phyloP scores from a whole-genome alignment of 2,329 filamentous ascomycete genomes.

The Arthrocladium fulminans region DNA sequence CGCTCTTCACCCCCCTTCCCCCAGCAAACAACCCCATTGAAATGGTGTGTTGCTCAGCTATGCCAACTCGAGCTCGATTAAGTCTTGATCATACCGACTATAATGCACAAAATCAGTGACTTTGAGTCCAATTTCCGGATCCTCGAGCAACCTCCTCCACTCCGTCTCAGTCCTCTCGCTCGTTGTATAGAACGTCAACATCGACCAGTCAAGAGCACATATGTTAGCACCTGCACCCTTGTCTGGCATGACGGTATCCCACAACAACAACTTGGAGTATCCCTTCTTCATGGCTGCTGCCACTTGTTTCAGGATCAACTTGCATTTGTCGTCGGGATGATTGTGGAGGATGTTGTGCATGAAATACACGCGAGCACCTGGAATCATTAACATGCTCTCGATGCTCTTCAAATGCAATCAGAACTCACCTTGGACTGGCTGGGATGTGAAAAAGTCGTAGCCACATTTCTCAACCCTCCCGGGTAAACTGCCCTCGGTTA shows the following conservation, averaged over 20 bases:
- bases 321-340: slow-evolving; percentile 32
- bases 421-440: slow-evolving; percentile 21
- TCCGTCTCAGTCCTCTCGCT: slow-evolving; percentile 34
- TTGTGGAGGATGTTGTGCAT: slow-evolving; percentile 38
- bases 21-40: not conserved
- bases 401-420: not conserved
- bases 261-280: slow-evolving; percentile 37
- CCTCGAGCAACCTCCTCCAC: slow-evolving; percentile 28
- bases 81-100: slow-evolving; percentile 7
- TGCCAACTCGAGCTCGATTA: slow-evolving; percentile 2
- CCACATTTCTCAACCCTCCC: slow-evolving; percentile 13
- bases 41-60: not conserved
- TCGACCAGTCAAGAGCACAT: slow-evolving; percentile 33
- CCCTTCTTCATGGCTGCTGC: slow-evolving; percentile 32
- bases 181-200: slow-evolving; percentile 32
- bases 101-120: slow-evolving; percentile 28
- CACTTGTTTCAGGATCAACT: slow-evolving; percentile 27
- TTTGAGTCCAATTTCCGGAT: slow-evolving; percentile 26
- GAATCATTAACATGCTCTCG: not conserved
- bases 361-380: slow-evolving; percentile 34
- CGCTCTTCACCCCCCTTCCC: not conserved
- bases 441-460: slow-evolving; percentile 22
- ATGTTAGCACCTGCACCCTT: slow-evolving; percentile 26
- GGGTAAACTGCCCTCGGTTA: slow-evolving; percentile 14
- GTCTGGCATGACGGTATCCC: slow-evolving; percentile 35